phyloP scores from a whole-genome alignment of 2,329 filamentous ascomycete genomes.

The Beauveria australis region DNA sequence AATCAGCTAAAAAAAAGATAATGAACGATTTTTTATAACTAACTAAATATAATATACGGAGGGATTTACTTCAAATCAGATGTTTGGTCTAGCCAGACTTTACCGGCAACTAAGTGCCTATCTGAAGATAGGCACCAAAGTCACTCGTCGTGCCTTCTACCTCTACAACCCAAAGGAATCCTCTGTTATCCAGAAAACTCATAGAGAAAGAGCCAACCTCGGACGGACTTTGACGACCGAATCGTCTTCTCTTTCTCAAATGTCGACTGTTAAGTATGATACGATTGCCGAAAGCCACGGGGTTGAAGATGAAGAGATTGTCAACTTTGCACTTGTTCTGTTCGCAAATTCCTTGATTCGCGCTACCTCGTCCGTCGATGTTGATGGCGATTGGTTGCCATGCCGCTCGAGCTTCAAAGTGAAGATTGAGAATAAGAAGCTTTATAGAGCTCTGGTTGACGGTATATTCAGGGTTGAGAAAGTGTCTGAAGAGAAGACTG shows the following conservation, averaged over 20 bases:
- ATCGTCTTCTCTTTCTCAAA: rapidly evolving
- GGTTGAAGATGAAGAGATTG: neutral
- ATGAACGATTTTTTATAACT: too few relatives aligned
- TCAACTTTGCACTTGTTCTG: neutral
- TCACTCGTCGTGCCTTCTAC: too few relatives aligned
- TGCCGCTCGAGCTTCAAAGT: neutral
- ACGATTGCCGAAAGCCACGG: neutral
- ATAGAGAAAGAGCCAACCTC: too few relatives aligned
- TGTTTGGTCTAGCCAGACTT: too few relatives aligned
- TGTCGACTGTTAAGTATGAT: neutral
- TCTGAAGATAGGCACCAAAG: too few relatives aligned
- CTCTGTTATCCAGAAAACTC: too few relatives aligned
- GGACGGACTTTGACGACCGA: neutral
- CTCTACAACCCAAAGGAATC: too few relatives aligned
- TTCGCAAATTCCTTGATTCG: neutral
- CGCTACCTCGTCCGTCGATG: neutral
- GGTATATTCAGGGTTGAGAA: neutral
- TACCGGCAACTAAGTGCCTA: too few relatives aligned
- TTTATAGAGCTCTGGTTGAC: neutral
- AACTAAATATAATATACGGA: too few relatives aligned
- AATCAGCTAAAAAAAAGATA: too few relatives aligned
- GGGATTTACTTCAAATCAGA: too few relatives aligned
- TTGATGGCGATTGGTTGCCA: neutral
- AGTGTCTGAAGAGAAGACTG: neutral
- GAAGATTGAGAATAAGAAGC: neutral